Evolutionary conservation across 306 rosid species (phyloP).

Genomic region (Morella rubra): DNA sequence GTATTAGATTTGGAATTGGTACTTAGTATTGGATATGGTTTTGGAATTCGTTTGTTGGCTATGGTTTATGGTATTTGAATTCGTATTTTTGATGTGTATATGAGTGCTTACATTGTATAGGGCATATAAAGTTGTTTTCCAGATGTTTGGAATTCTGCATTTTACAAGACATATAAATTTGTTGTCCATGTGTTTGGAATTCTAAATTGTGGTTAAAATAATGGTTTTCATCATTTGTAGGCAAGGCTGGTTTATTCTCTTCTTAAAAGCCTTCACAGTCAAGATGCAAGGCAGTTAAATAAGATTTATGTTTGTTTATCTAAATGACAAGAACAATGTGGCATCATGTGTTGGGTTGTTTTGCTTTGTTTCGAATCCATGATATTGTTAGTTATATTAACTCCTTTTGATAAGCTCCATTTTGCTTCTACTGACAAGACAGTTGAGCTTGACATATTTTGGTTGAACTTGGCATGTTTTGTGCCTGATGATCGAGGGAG

Average conservation of each 20-base stretch:
- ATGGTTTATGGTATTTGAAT: no score
- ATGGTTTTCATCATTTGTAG: constrained; percentile 37
- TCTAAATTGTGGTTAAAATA: constrained; percentile 30
- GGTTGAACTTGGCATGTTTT: background rate
- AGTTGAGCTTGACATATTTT: no score
- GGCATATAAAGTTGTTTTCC: no score
- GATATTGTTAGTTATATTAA: constrained; percentile 1
- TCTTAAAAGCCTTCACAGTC: constrained; percentile 27
- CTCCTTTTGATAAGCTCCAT: constrained; percentile 17
- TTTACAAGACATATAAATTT: no score
- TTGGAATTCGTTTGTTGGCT: no score
- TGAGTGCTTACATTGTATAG: no score
- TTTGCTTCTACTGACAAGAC: constrained; percentile 13
- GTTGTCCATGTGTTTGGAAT: no score
- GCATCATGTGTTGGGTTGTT: constrained; percentile 1
- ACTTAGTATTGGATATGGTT: no score
- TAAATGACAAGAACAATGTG: constrained; percentile 22
- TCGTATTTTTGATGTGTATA: no score
- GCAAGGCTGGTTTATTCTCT: constrained; percentile 30
- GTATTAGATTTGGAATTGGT: no score
- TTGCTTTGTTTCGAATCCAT: constrained; percentile 1
- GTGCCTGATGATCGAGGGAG: background rate
- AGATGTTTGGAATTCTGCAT: no score
- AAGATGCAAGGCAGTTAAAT: constrained; percentile 45
- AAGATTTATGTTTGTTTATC: constrained; percentile 41